Evolutionary conservation across 495 filamentous ascomycete genomes (phyloP).

Genomic region (Parachaetomium inaequale): DNA sequence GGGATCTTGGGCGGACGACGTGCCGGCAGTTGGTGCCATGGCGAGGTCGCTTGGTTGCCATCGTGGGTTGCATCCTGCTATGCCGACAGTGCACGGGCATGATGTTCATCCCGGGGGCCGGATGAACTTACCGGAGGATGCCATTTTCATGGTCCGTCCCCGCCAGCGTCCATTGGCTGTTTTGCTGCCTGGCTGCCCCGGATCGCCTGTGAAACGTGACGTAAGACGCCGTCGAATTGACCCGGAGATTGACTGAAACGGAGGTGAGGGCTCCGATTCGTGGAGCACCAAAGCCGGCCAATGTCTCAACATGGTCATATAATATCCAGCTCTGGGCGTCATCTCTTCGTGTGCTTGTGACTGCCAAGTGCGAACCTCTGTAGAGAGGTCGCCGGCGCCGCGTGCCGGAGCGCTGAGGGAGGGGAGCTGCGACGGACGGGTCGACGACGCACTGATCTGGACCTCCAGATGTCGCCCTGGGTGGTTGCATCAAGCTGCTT

Average conservation of each 20-base stretch:
- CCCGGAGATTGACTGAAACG: conserved; percentile 24
- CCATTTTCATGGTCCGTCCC: not conserved
- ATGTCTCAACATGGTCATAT: not conserved
- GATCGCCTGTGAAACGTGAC: not conserved
- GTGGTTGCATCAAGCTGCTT: not conserved
- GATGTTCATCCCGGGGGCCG: conserved; percentile 11
- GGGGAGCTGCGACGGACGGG: not conserved
- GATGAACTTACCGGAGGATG: conserved; percentile 17
- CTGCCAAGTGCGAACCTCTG: not conserved
- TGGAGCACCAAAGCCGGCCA: conserved; percentile 9
- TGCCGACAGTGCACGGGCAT: conserved; percentile 2
- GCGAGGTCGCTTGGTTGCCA: conserved; percentile 2
- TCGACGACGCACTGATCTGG: too few species aligned
- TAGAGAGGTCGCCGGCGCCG: not conserved
- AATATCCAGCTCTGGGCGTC: conserved; percentile 3
- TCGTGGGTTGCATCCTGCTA: not conserved
- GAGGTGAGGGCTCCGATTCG: conserved; percentile 25
- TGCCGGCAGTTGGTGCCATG: conserved; percentile 21
- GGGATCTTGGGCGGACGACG: conserved; percentile 5
- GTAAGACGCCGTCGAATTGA: conserved; percentile 23
- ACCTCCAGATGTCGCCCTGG: not conserved
- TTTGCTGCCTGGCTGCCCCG: not conserved
- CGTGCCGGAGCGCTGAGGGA: not conserved
- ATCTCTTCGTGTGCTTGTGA: not conserved
- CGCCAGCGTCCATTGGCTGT: conserved; percentile 1